phyloP scores from a whole-genome alignment of 768 basidiomycete genomes.

The Boletus rubropictus region DNA sequence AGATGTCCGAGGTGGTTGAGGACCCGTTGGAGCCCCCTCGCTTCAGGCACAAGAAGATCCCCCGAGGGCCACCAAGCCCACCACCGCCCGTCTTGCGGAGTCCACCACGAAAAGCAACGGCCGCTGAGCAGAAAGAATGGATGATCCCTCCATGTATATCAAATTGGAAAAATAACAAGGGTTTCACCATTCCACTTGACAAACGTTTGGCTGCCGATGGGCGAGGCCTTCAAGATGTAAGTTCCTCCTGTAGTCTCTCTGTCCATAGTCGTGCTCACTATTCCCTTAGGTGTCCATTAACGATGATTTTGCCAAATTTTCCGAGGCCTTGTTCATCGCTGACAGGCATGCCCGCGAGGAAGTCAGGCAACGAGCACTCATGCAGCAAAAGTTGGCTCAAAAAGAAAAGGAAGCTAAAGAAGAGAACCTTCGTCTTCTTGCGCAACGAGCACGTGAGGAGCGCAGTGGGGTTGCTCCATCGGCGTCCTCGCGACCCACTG shows the following conservation, averaged over 20 bases:
- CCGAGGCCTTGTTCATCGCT: constrained; percentile 90
- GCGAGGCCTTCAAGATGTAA: constrained; percentile 94
- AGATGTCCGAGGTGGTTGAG: constrained; percentile 97
- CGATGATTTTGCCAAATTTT: constrained; percentile 98
- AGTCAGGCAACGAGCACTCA: constrained; percentile 89
- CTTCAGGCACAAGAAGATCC: constrained; percentile 99
- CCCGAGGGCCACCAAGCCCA: constrained; percentile 91
- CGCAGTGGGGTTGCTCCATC: constrained; percentile 69
- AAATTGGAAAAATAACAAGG: constrained; percentile 99
- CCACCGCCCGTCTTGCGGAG: constrained; percentile 93
- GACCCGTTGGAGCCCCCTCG: constrained; percentile 95
- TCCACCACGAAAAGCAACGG: constrained; percentile 93
- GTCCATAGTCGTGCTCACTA: neutral
- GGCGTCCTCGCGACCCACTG: constrained; percentile 55
- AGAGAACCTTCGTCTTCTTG: constrained; percentile 88
- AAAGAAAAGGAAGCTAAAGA: constrained; percentile 96
- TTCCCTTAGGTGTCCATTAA: constrained; percentile 84
- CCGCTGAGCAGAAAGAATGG: constrained; percentile 99
- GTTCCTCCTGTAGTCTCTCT: constrained; percentile 26
- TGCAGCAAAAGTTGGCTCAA: constrained; percentile 98
- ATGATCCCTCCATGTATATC: constrained; percentile 99
- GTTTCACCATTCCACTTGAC: constrained; percentile 97
- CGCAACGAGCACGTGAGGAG: constrained; percentile 93
- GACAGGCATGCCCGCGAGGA: constrained; percentile 98
- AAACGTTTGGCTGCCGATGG: constrained; percentile 98